Base-by-base conservation (phyloP, 352 stramenopile genomes). In the Phytophthora constricta region DNA sequence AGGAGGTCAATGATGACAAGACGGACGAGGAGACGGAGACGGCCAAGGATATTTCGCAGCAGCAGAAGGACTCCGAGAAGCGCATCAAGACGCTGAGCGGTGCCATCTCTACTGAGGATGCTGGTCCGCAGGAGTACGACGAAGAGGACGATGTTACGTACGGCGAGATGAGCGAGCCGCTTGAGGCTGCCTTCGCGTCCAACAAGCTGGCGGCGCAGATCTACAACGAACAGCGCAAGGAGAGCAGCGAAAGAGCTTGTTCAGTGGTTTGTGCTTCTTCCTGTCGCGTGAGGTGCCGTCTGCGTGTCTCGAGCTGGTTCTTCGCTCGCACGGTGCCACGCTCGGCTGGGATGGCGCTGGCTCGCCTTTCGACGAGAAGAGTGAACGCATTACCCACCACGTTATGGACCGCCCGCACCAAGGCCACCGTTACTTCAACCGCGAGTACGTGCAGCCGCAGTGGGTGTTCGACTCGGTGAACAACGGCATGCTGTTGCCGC, bases 401-500 rank as follows among this genome's bases (percentile, higher is more conserved):
- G 74, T 99, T 52, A 92, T 98, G 68, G 97, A 99, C 72, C 90
- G 97, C 22, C 93, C 92, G 11, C 94, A 97, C 54, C 89, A 98
- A 31, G 89, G 90, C 14, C 80, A 96, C 58, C 87, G 77, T 4
- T 94, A 96, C 76, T 94, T 94, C 42, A 93, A 86, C 68, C 87
- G 96, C 68, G 98, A 99, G 78, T 99, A 98, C 67, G 87, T 99
- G 43, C 98, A 99, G 84, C 98, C 98, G 33, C 98, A 99, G 77
- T 99, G 98, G 98, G 84, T 99, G 23, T 97, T 99, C 52, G 98
- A 99, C 84, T 97, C 86, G 27, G 86, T 98, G 27, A 99, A 99
- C 82, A 98, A 98, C 60, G 84, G 93, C 34, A 89, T 99, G 42
- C 47, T 98, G 31, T 72, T 99, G 47, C 97, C 98, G 3, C 77